phyloP scores from a whole-genome alignment of 108 stramenopile species.

The Cyclotella cryptica region DNA sequence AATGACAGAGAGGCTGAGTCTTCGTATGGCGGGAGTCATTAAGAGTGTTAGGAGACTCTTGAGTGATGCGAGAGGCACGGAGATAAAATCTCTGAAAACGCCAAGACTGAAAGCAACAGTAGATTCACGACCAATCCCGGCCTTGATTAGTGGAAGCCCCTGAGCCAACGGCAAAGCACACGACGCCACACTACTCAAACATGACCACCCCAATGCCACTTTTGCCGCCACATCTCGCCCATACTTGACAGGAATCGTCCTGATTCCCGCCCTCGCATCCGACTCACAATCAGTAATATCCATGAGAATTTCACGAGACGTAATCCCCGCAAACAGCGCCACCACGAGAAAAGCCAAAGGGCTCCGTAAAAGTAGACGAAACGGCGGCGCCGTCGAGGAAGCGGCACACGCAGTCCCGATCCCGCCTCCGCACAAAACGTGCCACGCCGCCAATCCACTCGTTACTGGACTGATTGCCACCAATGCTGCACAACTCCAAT shows the following conservation, averaged over 20 bases:
- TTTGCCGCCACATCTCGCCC: constrained; percentile 56
- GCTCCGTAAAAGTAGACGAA: constrained; percentile 12
- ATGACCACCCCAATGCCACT: constrained; percentile 42
- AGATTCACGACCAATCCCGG: not conserved
- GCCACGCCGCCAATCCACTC: constrained; percentile 55
- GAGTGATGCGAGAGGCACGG: not conserved
- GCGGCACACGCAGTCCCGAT: not conserved
- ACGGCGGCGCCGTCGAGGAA: constrained; percentile 8
- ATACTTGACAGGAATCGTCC: constrained; percentile 73
- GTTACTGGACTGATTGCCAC: constrained; percentile 71
- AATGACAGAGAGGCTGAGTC: constrained; percentile 30
- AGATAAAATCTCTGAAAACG: not conserved
- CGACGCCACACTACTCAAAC: constrained; percentile 24
- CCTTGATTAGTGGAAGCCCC: not conserved
- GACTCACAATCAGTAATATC: constrained; percentile 70
- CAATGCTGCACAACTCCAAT: constrained; percentile 70
- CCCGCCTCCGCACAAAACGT: constrained; percentile 20
- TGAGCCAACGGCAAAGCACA: constrained; percentile 24
- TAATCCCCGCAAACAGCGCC: constrained; percentile 53
- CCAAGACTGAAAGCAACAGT: not conserved
- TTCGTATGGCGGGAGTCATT: constrained; percentile 16
- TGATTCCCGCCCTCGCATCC: constrained; percentile 57
- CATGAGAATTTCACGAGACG: constrained; percentile 78
- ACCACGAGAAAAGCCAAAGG: constrained; percentile 35
- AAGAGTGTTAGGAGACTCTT: not conserved